phyloP scores from a whole-genome alignment of 805 yeast species.

The Kockiozyma suomiensis region DNA sequence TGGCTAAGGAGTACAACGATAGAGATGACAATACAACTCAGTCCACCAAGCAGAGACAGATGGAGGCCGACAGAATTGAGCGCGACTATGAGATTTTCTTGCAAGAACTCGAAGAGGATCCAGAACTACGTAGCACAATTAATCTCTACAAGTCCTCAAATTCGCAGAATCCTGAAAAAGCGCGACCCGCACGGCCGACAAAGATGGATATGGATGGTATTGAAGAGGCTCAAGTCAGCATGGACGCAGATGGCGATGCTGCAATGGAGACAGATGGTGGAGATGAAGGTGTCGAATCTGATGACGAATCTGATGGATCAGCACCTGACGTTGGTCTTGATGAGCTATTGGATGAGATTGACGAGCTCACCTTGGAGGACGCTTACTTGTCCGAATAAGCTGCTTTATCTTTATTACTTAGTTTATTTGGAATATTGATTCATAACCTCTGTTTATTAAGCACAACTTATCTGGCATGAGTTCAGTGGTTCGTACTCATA shows the following conservation, averaged over 20 bases:
- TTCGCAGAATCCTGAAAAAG: slow-evolving; percentile 32
- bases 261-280: slow-evolving; percentile 32
- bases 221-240: slow-evolving; percentile 13
- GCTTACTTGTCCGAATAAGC: slow-evolving; percentile 15
- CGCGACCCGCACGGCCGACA: slow-evolving; percentile 12
- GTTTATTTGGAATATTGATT: too few species aligned
- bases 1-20: slow-evolving; percentile 94
- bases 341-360: slow-evolving; percentile 91
- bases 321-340: slow-evolving; percentile 82
- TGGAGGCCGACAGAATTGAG: slow-evolving; percentile 89
- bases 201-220: slow-evolving; percentile 20
- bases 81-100: slow-evolving; percentile 93
- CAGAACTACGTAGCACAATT: slow-evolving; percentile 86
- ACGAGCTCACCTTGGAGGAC: slow-evolving; percentile 84
- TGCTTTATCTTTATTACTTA: too few species aligned
- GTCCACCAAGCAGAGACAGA: slow-evolving; percentile 53
- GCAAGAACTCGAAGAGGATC: slow-evolving; percentile 96
- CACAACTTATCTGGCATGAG: too few species aligned
- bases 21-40: slow-evolving; percentile 53
- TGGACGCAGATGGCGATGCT: slow-evolving; percentile 31
- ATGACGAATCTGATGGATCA: slow-evolving; percentile 34
- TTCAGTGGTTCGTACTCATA: too few species aligned
- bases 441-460: too few species aligned
- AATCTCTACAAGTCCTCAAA: slow-evolving; percentile 75
- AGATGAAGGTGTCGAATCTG: slow-evolving; percentile 29